Evolutionary conservation across 2,329 filamentous ascomycete genomes (phyloP), one percentile per base, ranked within the genome.

Genomic region (Cryphonectria parasitica): DNA sequence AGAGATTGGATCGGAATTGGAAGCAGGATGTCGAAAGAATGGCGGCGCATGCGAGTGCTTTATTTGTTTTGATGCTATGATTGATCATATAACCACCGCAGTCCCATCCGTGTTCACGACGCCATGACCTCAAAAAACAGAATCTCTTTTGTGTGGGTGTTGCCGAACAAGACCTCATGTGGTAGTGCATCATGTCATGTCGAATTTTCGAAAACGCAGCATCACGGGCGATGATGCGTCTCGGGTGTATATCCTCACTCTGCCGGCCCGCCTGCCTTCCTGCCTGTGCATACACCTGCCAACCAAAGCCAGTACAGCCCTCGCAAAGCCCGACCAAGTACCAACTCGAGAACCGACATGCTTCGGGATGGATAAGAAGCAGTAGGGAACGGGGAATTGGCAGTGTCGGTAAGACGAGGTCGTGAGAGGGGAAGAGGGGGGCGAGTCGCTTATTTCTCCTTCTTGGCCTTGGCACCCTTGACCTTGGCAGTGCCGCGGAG

Each of bases 401-500:
- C 45, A 54, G 64, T 45, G 41, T 70, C 28, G 68, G 67, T 58
- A 63, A 67, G 64, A 36, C 58, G 68, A 71, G 69, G 41, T 60
- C 61, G 25, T 28, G 64, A 49, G 68, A 69, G 52, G 31, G 28
- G 25, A 41, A 58, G 41, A 69, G 28, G 41, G n/a, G 61, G 60
- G 76, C 78, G 79, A 82, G 77, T 77, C 83, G 83, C 85, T 87
- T 93, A 94, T 89, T 92, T 91, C 86, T 93, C 93, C 92, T 98
- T 97, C 91, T 97, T 96, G 86, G 92, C 90, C 88, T 91, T 90
- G 83, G 91, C 91, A 84, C 94, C 94, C 93, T 98, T 98, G 89
- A 91, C 91, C 94, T 99, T 99, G 82, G 94, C 95, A 80, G 94
- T 97, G 84, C 96, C 96, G 79, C 96, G 93, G 85, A 98, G 92